These are phyloP conservation scores for Diaporthe citrichinensis DNA, from an alignment of 2,329 filamentous ascomycete genomes.

Conservation along the genomic window DNA sequence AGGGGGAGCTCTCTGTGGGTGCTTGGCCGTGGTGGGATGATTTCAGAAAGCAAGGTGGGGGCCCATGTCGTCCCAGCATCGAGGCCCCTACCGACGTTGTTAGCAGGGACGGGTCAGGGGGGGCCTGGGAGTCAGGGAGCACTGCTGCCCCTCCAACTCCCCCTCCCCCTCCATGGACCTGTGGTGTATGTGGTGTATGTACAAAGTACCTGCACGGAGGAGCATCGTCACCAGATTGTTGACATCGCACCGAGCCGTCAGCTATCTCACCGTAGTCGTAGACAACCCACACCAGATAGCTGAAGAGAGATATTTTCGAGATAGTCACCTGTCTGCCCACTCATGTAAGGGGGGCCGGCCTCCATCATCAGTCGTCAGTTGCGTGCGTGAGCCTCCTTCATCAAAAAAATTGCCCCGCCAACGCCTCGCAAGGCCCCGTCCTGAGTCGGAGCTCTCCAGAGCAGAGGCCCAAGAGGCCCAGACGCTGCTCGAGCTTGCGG, in stretches of 20 bases:
- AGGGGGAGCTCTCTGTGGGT: constrained; percentile 19
- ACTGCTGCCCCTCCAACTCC: constrained; percentile 30
- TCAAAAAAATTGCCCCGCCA: constrained; percentile 34
- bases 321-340: constrained; percentile 34
- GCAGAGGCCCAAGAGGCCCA: not conserved
- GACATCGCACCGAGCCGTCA: not conserved
- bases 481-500: not conserved
- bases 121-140: not conserved
- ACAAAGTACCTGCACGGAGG: not conserved
- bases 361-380: constrained; percentile 16
- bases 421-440: constrained; percentile 34
- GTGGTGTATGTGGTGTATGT: not conserved
- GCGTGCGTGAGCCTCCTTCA: constrained; percentile 32
- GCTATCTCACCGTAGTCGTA: not conserved
- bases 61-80: constrained; percentile 11
- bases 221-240: constrained; percentile 17
- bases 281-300: constrained; percentile 10
- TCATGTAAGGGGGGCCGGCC: not conserved
- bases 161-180: constrained; percentile 20
- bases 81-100: constrained; percentile 14
- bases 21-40: constrained; percentile 22
- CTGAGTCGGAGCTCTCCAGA: constrained; percentile 36
- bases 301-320: not conserved
- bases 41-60: constrained; percentile 32
- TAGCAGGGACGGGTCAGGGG: not conserved